Evolutionary conservation across 2,329 filamentous ascomycete species (phyloP).

Genomic region (Rutstroemia sp.): DNA sequence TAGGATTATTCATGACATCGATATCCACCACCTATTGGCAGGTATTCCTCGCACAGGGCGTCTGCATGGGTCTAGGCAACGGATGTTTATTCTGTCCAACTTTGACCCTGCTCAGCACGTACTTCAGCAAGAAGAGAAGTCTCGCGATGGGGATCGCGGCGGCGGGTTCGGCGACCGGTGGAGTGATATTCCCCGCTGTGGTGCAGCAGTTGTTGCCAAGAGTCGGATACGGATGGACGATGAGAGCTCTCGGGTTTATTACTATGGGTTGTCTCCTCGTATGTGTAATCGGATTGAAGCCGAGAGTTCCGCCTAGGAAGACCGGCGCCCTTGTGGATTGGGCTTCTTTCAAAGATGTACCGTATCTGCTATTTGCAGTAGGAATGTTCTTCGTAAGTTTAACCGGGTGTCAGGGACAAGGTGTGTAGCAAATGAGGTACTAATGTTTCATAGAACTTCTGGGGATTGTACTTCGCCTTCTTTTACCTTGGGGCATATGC

Average conservation of each 20-base stretch:
- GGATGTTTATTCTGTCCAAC: conserved; percentile 36
- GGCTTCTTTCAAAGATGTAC: conserved; percentile 36
- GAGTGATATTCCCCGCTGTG: conserved; percentile 39
- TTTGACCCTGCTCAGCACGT: conserved; percentile 33
- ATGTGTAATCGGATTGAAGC: conserved; percentile 33
- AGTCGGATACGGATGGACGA: conserved; percentile 40
- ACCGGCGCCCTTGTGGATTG: conserved; percentile 38
- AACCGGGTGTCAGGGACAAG: not conserved
- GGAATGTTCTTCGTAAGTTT: conserved; percentile 33
- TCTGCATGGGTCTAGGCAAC: conserved; percentile 35
- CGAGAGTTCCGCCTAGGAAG: conserved; percentile 35
- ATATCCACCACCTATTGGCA: conserved; percentile 36
- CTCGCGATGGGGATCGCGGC: conserved; percentile 34
- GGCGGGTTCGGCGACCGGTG: conserved; percentile 32
- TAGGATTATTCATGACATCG: conserved; percentile 36
- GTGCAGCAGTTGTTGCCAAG: conserved; percentile 34
- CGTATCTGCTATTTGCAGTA: conserved; percentile 38
- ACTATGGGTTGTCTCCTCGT: conserved; percentile 31
- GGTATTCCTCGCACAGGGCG: conserved; percentile 36
- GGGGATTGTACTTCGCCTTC: conserved; percentile 39
- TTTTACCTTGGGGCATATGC: conserved; percentile 33
- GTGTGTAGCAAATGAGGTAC: not conserved
- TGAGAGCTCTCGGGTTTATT: conserved; percentile 40
- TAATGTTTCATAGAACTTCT: conserved; percentile 28
- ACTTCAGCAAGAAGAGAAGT: conserved; percentile 34